phyloP scores from a whole-genome alignment of 129 eudicot genomes.

The Pittosporum tobira region DNA sequence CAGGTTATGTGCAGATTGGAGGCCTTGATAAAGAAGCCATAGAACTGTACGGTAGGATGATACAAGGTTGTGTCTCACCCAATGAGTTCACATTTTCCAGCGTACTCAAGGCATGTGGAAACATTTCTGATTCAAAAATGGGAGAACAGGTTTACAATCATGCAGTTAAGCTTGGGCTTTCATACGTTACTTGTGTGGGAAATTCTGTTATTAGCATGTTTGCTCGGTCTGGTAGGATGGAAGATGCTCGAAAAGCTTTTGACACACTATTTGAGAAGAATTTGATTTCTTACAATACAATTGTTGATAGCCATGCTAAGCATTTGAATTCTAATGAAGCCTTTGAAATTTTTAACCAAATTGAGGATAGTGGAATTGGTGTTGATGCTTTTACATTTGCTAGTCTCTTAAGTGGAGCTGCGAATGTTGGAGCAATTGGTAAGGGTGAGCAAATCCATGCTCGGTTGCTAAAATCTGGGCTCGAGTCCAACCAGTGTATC shows the following conservation, averaged over 20 bases:
- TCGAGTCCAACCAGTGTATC: conserved; percentile 1
- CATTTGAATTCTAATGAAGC: conserved; percentile 4
- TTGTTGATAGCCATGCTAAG: conserved; percentile 12
- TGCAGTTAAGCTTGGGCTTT: conserved; percentile 11
- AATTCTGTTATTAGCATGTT: conserved; percentile 16
- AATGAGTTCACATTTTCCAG: conserved; percentile 13
- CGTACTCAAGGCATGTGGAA: conserved; percentile 16
- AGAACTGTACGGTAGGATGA: conserved; percentile 5
- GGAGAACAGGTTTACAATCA: conserved; percentile 21
- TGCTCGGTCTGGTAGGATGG: conserved; percentile 10
- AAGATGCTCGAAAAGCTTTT: conserved; percentile 14
- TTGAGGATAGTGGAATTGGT: conserved; percentile 1
- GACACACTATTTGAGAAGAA: conserved; percentile 14
- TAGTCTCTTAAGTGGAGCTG: conserved; percentile 16
- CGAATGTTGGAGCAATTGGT: conserved; percentile 10
- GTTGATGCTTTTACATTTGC: conserved; percentile 10
- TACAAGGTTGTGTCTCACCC: conserved; percentile 2
- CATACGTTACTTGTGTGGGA: conserved; percentile 11
- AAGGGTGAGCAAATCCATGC: conserved; percentile 20
- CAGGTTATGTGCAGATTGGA: conserved; percentile 12
- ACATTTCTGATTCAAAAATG: background rate
- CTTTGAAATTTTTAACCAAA: conserved; percentile 9
- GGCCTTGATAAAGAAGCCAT: conserved; percentile 14
- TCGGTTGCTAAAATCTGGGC: conserved; percentile 5
- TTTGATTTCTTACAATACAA: conserved; percentile 6